Conservation (phyloP, 148 eudicot species). For the Arctostaphylos glauca region DNA sequence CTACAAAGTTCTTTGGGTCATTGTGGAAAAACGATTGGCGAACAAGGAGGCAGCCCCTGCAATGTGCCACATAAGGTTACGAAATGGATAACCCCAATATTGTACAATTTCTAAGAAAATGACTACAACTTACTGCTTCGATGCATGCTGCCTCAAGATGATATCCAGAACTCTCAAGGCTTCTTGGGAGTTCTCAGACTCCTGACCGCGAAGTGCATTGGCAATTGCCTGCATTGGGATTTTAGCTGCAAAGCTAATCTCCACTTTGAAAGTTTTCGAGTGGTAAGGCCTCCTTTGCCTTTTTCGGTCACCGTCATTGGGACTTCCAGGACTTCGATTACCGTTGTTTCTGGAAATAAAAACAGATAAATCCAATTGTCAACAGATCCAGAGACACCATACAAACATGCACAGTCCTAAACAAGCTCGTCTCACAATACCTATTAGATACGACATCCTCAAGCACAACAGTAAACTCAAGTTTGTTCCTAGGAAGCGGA, state of each 20-base stretch:
- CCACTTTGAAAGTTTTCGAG: conserved; percentile 79
- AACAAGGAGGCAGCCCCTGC: conserved; percentile 92
- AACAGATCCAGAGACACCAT: background rate
- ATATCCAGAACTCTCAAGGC: conserved; percentile 87
- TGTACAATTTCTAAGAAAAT: background rate
- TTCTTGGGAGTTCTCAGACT: conserved; percentile 80
- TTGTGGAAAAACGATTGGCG: conserved; percentile 88
- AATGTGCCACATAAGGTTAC: background rate
- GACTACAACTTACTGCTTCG: conserved; percentile 64
- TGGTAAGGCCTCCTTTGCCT: conserved; percentile 65
- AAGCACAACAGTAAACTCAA: conserved; percentile 81
- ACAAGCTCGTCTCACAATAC: conserved; percentile 25
- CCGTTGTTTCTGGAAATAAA: conserved; percentile 51
- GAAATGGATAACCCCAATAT: background rate
- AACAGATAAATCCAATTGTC: background rate
- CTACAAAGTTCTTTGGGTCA: conserved; percentile 68
- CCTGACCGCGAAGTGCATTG: conserved; percentile 80
- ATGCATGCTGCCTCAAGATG: conserved; percentile 90
- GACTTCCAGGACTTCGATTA: conserved; percentile 53
- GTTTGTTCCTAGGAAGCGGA: conserved; percentile 76
- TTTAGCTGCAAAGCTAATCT: conserved; percentile 87
- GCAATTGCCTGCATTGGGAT: conserved; percentile 93
- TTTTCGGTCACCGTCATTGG: conserved; percentile 60
- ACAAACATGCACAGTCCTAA: background rate
- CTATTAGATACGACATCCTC: conserved; percentile 65